Base-by-base conservation (phyloP, 1,139 yeast species). In the Yamadazyma kanchanaburiensis region DNA sequence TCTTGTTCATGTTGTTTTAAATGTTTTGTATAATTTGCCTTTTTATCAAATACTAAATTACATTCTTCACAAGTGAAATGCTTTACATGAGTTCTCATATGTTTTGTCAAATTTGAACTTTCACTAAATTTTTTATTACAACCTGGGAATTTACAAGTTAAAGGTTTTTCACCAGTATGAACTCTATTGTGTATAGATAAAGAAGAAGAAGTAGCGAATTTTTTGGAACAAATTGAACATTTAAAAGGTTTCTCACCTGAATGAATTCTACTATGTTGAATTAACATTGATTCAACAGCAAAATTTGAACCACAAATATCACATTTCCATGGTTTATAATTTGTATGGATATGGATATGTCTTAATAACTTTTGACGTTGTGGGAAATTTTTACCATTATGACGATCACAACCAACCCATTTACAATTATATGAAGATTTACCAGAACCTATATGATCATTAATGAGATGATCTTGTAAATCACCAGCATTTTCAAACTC, bases 91-190 rank as follows among this genome's bases (percentile, higher is more conserved):
- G 73, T 74, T 48, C 75, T 82, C 80, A 86, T 74, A 53, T 91
- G 98, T 49, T 91, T 91, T 15, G 87, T 80, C 45, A 89, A 64
- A 51, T 91, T 89, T 11, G 95, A 83, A 26, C 91, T 79, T 52
- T 91, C 97, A 37, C 94, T 81, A 49, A 91, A 91, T 31, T 87
- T 61, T 54, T 86, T 87, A 15, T 77, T 81, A 53, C 98, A 91
- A 0, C 87, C 84, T 0, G 83, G 83, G 60, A 75, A 73, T 42
- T 79, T 80, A 55, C 98, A 91, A 25, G 57, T 62, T 42, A 88
- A 66, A 1, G 97, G 97, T 53, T 85, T 86, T 39, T 84, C 74
- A 4, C 80, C 80, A 3, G 75, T 67, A 44, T 75, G 81, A 2
- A 69, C 72, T 33, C 80, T 51, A 29, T 64, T 58, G 48, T 75